Conservation (phyloP, 2,329 filamentous ascomycete genomes). For the Nothomitra cinnamomea region DNA sequence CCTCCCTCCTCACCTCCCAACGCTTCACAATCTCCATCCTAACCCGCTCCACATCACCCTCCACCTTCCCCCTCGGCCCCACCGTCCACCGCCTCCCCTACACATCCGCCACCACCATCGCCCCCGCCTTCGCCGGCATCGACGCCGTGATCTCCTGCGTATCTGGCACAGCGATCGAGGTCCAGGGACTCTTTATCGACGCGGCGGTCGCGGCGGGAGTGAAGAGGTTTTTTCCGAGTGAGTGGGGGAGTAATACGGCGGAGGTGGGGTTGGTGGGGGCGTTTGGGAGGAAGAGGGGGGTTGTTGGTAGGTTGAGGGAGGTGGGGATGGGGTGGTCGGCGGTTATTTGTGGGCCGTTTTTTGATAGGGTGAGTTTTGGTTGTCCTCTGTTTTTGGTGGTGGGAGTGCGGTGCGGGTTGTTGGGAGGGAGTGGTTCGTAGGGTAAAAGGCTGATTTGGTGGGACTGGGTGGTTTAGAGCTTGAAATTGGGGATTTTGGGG, state of each 20-base stretch:
- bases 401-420: no score
- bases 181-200: constrained; percentile 19
- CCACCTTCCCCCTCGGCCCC: constrained; percentile 12
- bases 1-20: constrained; percentile 8
- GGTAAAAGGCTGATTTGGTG: no score
- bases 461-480: no score
- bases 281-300: constrained; percentile 14
- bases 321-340: constrained; percentile 33
- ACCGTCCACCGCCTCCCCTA: constrained; percentile 15
- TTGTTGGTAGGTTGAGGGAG: constrained; percentile 12
- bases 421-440: no score
- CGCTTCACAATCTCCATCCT: constrained; percentile 15
- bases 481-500: constrained; percentile 32
- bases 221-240: constrained; percentile 19
- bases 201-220: constrained; percentile 19
- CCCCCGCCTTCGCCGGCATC: constrained; percentile 15
- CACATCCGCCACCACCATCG: constrained; percentile 12
- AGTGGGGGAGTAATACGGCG: constrained; percentile 18
- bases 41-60: constrained; percentile 12
- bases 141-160: constrained; percentile 19
- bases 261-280: constrained; percentile 15
- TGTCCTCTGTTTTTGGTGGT: no score
- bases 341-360: constrained; percentile 40
- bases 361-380: constrained; percentile 39
- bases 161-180: constrained; percentile 12